Percentiles rank a stretch among this genome's conserved stretches.
phyloP scores from a whole-genome alignment of 2,329 filamentous ascomycete genomes.

The Tetracladium maxilliforme region DNA sequence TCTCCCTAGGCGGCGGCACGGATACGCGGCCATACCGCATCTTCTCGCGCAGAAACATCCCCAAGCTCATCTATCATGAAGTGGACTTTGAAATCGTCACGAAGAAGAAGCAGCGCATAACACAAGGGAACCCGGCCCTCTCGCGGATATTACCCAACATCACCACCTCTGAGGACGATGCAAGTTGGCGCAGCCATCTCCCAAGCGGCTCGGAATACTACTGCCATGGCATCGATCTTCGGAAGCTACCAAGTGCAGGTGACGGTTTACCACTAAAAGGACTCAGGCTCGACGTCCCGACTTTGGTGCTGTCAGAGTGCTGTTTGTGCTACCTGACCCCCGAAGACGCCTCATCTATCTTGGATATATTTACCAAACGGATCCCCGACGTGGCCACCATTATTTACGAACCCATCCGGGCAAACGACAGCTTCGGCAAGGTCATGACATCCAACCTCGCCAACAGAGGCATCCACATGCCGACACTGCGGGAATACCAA shows the following conservation, averaged over 20 bases:
- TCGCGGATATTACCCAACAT: constrained; percentile 9
- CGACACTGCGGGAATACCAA: constrained; percentile 63
- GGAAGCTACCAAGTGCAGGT: constrained; percentile 8
- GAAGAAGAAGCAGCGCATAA: constrained; percentile 40
- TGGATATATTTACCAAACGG: constrained; percentile 46
- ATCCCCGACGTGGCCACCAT: constrained; percentile 41
- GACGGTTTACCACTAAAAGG: constrained; percentile 8
- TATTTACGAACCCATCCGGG: constrained; percentile 80
- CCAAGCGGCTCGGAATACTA: constrained; percentile 20
- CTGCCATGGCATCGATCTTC: constrained; percentile 26
- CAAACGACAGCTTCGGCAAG: constrained; percentile 72
- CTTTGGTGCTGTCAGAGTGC: constrained; percentile 83
- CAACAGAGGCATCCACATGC: constrained; percentile 67
- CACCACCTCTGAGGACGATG: not conserved
- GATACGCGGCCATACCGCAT: constrained; percentile 81
- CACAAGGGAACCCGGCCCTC: constrained; percentile 25
- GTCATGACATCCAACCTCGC: constrained; percentile 89
- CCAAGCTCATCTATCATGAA: constrained; percentile 65
- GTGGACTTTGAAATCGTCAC: constrained; percentile 72
- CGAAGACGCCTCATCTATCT: constrained; percentile 43
- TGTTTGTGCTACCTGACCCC: constrained; percentile 80
- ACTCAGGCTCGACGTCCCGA: constrained; percentile 48
- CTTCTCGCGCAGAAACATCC: constrained; percentile 9
- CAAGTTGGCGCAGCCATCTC: too few species aligned
- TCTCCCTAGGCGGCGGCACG: constrained; percentile 86